These are phyloP conservation scores for Magnaporthiopsis rhizophila DNA, from an alignment of 2,329 filamentous ascomycete genomes.

Conservation along the genomic window DNA sequence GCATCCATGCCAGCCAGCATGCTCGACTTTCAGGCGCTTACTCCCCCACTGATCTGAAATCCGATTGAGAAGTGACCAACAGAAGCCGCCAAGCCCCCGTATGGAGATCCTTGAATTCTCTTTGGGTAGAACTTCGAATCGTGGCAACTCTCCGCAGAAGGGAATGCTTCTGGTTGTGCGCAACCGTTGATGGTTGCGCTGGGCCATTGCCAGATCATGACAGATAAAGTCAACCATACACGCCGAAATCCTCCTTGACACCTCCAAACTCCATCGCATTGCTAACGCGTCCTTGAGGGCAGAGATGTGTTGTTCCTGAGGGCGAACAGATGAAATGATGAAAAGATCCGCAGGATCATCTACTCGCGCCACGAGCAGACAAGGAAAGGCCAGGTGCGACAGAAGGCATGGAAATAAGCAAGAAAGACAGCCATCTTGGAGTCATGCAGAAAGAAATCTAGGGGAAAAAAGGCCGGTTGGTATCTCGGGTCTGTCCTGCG, in stretches of 20 bases:
- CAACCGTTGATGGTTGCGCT: background rate
- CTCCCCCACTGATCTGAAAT: constrained; percentile 1
- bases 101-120: background rate
- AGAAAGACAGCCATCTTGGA: constrained; percentile 15
- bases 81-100: background rate
- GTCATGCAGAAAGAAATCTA: constrained; percentile 19
- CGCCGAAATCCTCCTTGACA: background rate
- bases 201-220: background rate
- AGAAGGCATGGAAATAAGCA: constrained; percentile 2
- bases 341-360: background rate
- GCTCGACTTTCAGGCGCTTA: background rate
- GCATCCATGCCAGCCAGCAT: background rate
- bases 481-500: constrained; percentile 5
- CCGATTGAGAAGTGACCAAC: background rate
- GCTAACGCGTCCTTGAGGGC: background rate
- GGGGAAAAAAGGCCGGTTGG: constrained; percentile 6
- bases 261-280: background rate
- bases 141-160: background rate
- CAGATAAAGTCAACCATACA: background rate
- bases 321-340: background rate
- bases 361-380: background rate
- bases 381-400: constrained; percentile 1
- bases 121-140: background rate
- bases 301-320: background rate
- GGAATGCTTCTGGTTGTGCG: background rate